These are phyloP conservation scores for Wallacemonas sp. DNA, from an alignment of 208 protist species.

Conservation along the genomic window DNA sequence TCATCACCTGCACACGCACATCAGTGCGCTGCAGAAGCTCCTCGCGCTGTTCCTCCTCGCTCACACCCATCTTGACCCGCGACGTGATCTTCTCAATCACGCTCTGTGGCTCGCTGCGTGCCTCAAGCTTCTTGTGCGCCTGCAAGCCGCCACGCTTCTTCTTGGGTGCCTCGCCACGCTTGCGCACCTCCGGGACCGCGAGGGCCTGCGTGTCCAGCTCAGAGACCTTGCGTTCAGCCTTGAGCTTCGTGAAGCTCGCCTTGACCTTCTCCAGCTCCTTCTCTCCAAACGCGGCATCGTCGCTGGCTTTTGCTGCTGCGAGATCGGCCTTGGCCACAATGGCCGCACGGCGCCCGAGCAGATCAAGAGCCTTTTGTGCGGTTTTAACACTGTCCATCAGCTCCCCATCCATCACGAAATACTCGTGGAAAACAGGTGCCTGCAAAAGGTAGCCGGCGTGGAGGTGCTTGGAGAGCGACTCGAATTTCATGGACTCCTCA, in stretches of 20 bases:
- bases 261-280: slow-evolving; percentile 47
- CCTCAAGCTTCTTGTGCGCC: slow-evolving; percentile 58
- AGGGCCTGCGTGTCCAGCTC: slow-evolving; percentile 77
- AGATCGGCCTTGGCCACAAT: slow-evolving; percentile 68
- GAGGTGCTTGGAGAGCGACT: slow-evolving; percentile 23
- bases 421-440: slow-evolving; percentile 61
- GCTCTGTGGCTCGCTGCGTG: slow-evolving; percentile 45
- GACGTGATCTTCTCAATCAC: slow-evolving; percentile 69
- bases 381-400: slow-evolving; percentile 44
- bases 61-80: slow-evolving; percentile 83
- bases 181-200: slow-evolving; percentile 64
- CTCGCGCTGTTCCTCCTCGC: slow-evolving; percentile 79
- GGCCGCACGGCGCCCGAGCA: slow-evolving; percentile 64
- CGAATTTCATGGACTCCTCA: slow-evolving; percentile 14
- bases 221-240: slow-evolving; percentile 68
- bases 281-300: slow-evolving; percentile 46
- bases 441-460: slow-evolving; percentile 56
- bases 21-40: slow-evolving; percentile 66
- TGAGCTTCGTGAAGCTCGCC: slow-evolving; percentile 49
- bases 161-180: slow-evolving; percentile 44
- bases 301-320: slow-evolving; percentile 17
- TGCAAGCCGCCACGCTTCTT: slow-evolving; percentile 65
- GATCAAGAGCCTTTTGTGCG: slow-evolving; percentile 61
- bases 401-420: slow-evolving; percentile 56
- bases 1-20: slow-evolving; percentile 55